Base-by-base conservation (phyloP, 345 rosid species). In the Populus pruinosa region DNA sequence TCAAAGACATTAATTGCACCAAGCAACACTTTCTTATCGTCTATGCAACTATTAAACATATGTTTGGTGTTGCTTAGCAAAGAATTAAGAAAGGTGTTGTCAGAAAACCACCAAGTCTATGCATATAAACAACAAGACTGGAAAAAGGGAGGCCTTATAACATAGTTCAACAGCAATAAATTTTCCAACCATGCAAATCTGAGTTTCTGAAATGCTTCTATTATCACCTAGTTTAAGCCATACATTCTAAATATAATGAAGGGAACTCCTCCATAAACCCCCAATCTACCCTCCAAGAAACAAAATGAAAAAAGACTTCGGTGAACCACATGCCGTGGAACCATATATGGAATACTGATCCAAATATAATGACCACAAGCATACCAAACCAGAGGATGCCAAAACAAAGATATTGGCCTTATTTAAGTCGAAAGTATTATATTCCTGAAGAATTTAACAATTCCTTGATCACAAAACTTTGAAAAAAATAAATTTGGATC, bases 121-220 rank as follows among this genome's bases (percentile, higher is more conserved):
- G 33, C 23, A 31, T 25, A 55, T 38, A 25, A 27, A 18, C 6
- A 74, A 20, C 65, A 62, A 61, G 50, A 49, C 8, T 35, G 20
- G 23, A 36, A 50, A 65, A 20, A 61, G 50, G 25, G 67, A 75
- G 14, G 65, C 44, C 70, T 33, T 66, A 36, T 39, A 6, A 53
- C 49, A 44, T 65, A 9, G 13, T 47, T 20, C 62, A 64, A 47
- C 29, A 38, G 70, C 33, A 75, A 23, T 43, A 14, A 17, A 75
- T 47, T 62, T n/a, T 63, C 23, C 39, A 59, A 14, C 5, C 12
- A 73, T 23, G 50, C 21, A 35, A 17, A 75, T 36, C 25, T 68
- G 44, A 38, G 43, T 41, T 71, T 13, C 23, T 66, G 35, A 76
- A 76, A 55, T 55, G 79, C 64, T n/a, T 21, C 25, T 47, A 66